Evolutionary conservation across 345 rosid species (phyloP).

Genomic region (Turritis glabra): DNA sequence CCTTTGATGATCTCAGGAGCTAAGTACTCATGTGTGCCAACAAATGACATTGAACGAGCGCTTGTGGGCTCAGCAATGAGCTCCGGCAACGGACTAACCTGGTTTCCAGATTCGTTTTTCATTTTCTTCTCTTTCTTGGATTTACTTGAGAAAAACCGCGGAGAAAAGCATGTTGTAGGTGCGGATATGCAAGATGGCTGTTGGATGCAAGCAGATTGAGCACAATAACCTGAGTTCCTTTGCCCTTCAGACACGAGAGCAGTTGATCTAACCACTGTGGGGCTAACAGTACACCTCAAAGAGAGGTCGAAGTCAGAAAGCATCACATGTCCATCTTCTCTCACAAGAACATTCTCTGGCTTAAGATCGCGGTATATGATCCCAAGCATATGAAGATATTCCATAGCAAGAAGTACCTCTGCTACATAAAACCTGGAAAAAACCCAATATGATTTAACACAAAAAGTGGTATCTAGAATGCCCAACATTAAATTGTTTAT

Average conservation of each 20-base stretch:
- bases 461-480: neutral
- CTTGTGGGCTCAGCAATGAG: constrained; percentile 87
- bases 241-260: constrained; percentile 42
- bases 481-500: neutral
- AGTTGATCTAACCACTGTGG: constrained; percentile 57
- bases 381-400: constrained; percentile 87
- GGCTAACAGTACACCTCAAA: constrained; percentile 60
- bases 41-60: constrained; percentile 88
- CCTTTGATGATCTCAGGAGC: constrained; percentile 84
- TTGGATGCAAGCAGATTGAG: constrained; percentile 64
- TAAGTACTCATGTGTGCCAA: constrained; percentile 83
- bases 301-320: constrained; percentile 88
- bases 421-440: constrained; percentile 71
- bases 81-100: constrained; percentile 72
- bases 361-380: constrained; percentile 78
- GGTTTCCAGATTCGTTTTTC: constrained; percentile 57
- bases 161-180: constrained; percentile 61
- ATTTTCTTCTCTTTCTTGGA: constrained; percentile 55
- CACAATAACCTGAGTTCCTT: constrained; percentile 51
- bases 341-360: constrained; percentile 85
- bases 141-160: constrained; percentile 56
- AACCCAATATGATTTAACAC: constrained; percentile 1
- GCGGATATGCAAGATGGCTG: constrained; percentile 65
- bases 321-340: constrained; percentile 92
- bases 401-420: constrained; percentile 77